Percentiles rank a stretch among this genome's conserved stretches.
These are phyloP conservation scores for Aspergillus diversus DNA, from an alignment of 495 filamentous ascomycete species.

Conservation along the genomic window DNA sequence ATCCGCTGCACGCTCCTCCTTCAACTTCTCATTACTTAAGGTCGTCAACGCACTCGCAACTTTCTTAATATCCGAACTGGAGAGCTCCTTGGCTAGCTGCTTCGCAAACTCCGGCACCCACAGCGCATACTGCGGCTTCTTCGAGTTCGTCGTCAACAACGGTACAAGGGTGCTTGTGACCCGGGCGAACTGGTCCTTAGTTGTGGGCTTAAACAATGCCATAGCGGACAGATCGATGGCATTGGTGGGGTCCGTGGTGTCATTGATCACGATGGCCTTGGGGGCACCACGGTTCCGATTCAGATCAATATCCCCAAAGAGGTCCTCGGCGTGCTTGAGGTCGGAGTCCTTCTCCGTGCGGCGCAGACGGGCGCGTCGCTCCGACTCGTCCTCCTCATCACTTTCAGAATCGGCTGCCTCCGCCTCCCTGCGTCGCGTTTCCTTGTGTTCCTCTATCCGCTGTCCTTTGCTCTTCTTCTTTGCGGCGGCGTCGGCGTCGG, in stretches of 20 bases:
- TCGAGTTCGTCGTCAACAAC: slow-evolving; percentile 69
- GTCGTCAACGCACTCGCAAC: slow-evolving; percentile 81
- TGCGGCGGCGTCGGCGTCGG: slow-evolving; percentile 86
- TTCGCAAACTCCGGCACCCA: slow-evolving; percentile 92
- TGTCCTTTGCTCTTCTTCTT: slow-evolving; percentile 89
- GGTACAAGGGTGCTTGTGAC: slow-evolving; percentile 77
- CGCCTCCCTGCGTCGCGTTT: slow-evolving; percentile 45
- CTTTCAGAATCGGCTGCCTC: slow-evolving; percentile 58
- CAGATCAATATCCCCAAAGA: slow-evolving; percentile 81
- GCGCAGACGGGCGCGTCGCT: slow-evolving; percentile 71
- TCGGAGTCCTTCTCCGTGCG: slow-evolving; percentile 85
- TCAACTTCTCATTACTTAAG: slow-evolving; percentile 96
- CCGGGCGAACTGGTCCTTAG: slow-evolving; percentile 79
- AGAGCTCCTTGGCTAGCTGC: slow-evolving; percentile 82
- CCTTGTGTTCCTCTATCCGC: slow-evolving; percentile 78
- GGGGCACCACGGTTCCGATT: slow-evolving; percentile 62
- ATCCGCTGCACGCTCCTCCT: slow-evolving; percentile 93
- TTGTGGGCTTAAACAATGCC: slow-evolving; percentile 84
- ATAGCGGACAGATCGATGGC: slow-evolving; percentile 79
- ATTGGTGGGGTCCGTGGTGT: slow-evolving; percentile 71
- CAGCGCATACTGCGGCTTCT: slow-evolving; percentile 86
- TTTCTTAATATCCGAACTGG: slow-evolving; percentile 94
- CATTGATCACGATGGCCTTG: slow-evolving; percentile 65
- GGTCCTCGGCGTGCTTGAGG: slow-evolving; percentile 86
- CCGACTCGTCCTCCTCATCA: slow-evolving; percentile 71